These are phyloP conservation scores for Russula sp. DNA, from an alignment of 768 basidiomycete species.

Conservation along the genomic window DNA sequence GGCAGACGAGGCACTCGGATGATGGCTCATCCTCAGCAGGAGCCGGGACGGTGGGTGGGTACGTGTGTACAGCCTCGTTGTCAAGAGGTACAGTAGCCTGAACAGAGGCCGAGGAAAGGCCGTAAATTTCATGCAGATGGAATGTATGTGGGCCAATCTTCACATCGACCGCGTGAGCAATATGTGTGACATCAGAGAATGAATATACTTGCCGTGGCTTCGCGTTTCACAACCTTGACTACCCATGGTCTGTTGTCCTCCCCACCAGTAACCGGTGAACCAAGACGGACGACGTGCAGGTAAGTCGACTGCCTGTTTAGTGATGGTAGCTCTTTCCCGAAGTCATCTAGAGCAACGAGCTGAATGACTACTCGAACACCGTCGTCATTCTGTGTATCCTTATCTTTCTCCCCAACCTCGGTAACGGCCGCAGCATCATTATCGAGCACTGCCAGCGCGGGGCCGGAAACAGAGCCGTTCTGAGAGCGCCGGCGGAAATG, in stretches of 20 bases:
- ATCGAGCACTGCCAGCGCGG: conserved; percentile 75
- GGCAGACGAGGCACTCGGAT: conserved; percentile 87
- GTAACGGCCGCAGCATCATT: conserved; percentile 42
- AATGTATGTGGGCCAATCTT: conserved; percentile 92
- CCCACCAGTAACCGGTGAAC: conserved; percentile 34
- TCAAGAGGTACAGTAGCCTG: conserved; percentile 33
- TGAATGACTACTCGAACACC: conserved; percentile 77
- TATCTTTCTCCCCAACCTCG: conserved; percentile 36
- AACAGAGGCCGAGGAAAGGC: conserved; percentile 54
- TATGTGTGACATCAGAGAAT: not conserved
- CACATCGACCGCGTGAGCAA: not conserved
- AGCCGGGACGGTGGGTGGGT: conserved; percentile 38
- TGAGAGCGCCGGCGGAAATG: conserved; percentile 53
- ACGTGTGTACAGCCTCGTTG: conserved; percentile 42
- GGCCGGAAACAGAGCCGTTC: conserved; percentile 56
- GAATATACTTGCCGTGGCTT: conserved; percentile 60
- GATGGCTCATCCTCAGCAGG: conserved; percentile 61
- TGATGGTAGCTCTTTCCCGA: conserved; percentile 58
- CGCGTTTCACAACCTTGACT: conserved; percentile 87
- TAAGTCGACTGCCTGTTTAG: conserved; percentile 88
- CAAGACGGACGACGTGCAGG: conserved; percentile 74
- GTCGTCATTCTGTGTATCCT: conserved; percentile 41
- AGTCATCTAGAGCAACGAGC: conserved; percentile 74
- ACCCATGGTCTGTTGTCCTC: conserved; percentile 72
- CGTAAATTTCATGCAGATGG: conserved; percentile 93